Evolutionary conservation across 2,329 filamentous ascomycete genomes (phyloP).

Genomic region (Colletotrichum orchidophilum): DNA sequence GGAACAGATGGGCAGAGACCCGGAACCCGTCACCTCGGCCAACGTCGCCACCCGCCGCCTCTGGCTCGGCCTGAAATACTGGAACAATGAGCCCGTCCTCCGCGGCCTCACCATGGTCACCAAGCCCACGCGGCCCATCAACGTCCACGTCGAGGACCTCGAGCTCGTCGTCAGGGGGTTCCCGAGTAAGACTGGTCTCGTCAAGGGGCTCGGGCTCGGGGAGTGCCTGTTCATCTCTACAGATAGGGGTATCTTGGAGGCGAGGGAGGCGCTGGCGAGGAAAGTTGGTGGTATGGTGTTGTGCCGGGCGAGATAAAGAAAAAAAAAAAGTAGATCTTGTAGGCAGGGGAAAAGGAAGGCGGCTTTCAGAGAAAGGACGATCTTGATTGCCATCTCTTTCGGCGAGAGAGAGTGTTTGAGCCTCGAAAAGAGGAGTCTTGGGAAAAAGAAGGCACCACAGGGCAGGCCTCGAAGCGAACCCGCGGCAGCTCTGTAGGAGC

Average conservation of each 20-base stretch:
- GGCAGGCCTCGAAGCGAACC: not conserved
- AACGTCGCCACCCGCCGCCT: conserved; percentile 81
- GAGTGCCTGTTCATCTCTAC: conserved; percentile 86
- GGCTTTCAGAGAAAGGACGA: not conserved
- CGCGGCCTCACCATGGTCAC: conserved; percentile 72
- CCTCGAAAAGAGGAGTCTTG: not conserved
- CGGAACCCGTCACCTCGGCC: conserved; percentile 69
- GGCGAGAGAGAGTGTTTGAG: not conserved
- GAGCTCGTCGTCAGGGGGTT: conserved; percentile 74
- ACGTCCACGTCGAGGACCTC: conserved; percentile 69
- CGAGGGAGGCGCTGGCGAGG: conserved; percentile 82
- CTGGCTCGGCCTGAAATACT: conserved; percentile 93
- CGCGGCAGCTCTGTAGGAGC: not conserved
- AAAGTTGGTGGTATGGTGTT: conserved; percentile 83
- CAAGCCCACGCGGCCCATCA: conserved; percentile 79
- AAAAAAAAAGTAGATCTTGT: not conserved
- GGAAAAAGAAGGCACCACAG: conserved; percentile 3
- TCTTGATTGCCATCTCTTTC: not conserved
- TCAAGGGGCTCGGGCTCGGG: conserved; percentile 80
- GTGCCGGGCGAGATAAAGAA: conserved; percentile 68
- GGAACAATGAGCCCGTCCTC: conserved; percentile 82
- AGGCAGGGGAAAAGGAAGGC: not conserved
- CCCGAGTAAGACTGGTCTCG: conserved; percentile 70
- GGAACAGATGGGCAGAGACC: conserved; percentile 55
- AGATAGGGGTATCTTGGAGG: conserved; percentile 80